These are phyloP conservation scores for Penicillium bovifimosum DNA, from an alignment of 495 filamentous ascomycete genomes.

Conservation along the genomic window DNA sequence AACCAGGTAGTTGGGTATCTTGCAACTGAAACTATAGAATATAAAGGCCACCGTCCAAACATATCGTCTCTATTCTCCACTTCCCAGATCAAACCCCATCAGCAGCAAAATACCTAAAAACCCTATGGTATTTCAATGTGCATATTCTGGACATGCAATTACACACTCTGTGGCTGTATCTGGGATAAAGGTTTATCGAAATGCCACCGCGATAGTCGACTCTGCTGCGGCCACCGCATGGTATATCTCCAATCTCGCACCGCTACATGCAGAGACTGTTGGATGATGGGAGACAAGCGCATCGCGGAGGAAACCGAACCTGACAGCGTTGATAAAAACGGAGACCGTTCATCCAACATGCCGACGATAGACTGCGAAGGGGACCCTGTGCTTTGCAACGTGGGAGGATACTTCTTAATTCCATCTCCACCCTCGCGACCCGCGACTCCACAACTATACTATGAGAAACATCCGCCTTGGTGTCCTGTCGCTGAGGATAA, in stretches of 20 bases:
- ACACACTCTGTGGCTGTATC: slow-evolving; percentile 24
- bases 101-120: not conserved
- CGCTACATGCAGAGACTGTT: slow-evolving; percentile 16
- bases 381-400: not conserved
- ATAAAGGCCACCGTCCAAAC: not conserved
- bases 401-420: not conserved
- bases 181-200: not conserved
- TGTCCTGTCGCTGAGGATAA: not conserved
- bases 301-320: not conserved
- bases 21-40: not conserved
- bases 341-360: not conserved
- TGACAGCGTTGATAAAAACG: not conserved
- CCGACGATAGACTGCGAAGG: not conserved
- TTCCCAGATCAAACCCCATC: not conserved
- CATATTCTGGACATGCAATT: slow-evolving; percentile 10
- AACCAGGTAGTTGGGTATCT: too few relatives aligned
- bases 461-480: not conserved
- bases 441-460: not conserved
- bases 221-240: slow-evolving; percentile 10
- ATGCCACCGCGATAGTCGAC: not conserved
- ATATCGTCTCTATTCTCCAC: not conserved
- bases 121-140: slow-evolving; percentile 12
- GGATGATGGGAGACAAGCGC: slow-evolving; percentile 12
- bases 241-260: slow-evolving; percentile 1
- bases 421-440: not conserved